Percentiles rank a stretch among this genome's conserved stretches.
These are phyloP conservation scores for Entomortierella lignicola DNA, from an alignment of 192 early-diverging fungal genomes.

Conservation along the genomic window DNA sequence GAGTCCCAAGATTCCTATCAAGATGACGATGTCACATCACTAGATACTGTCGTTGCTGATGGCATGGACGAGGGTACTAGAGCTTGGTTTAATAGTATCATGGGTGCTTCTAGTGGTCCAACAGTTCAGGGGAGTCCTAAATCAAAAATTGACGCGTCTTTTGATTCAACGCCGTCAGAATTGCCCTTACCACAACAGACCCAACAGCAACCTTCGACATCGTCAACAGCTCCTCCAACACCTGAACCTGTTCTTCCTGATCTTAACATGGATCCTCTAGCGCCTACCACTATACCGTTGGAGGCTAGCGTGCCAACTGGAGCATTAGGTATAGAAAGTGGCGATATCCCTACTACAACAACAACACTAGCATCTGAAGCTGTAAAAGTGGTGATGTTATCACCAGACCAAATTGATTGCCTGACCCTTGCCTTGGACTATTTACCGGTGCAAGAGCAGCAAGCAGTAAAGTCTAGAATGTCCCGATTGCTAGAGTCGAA, in stretches of 20 bases:
- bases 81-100: conserved; percentile 22
- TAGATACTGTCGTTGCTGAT: not conserved
- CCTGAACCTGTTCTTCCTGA: not conserved
- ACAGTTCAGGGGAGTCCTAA: not conserved
- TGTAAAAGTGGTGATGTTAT: conserved; percentile 6
- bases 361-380: not conserved
- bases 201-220: not conserved
- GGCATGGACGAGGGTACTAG: conserved; percentile 14
- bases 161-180: not conserved
- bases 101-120: not conserved
- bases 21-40: not conserved
- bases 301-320: not conserved
- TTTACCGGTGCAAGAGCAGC: conserved; percentile 29
- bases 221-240: not conserved
- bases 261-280: too few relatives aligned
- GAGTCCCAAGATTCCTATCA: not conserved
- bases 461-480: conserved; percentile 24
- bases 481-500: not conserved
- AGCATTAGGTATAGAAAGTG: not conserved
- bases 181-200: not conserved
- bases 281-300: too few relatives aligned
- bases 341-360: not conserved
- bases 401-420: conserved; percentile 10
- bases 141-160: too few relatives aligned
- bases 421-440: conserved; percentile 5